Evolutionary conservation across 768 basidiomycete species (phyloP).

Genomic region (Tylopilus sp.): DNA sequence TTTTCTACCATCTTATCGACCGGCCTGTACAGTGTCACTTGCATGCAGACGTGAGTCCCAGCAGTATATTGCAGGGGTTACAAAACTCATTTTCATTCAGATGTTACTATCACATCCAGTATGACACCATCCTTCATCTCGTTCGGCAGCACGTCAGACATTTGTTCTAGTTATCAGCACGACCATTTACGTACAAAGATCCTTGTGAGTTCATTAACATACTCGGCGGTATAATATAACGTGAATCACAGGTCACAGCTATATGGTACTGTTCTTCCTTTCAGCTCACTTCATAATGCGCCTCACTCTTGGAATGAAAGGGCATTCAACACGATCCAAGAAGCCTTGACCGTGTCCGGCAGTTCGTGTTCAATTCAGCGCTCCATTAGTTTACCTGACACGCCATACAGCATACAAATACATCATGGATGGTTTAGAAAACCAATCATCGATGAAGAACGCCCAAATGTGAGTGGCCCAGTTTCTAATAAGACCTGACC

Average conservation of each 20-base stretch:
- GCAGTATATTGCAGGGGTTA: neutral
- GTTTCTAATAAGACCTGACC: neutral
- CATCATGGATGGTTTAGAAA: neutral
- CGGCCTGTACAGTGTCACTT: neutral
- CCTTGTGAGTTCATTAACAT: neutral
- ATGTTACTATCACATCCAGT: neutral
- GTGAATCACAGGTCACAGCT: neutral
- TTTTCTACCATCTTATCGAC: neutral
- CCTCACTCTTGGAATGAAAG: slow-evolving; percentile 4
- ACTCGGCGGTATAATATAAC: neutral
- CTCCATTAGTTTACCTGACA: neutral
- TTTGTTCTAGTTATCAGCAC: neutral
- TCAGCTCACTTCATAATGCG: neutral
- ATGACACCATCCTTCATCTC: neutral
- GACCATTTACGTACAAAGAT: neutral
- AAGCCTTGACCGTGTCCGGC: slow-evolving; percentile 6
- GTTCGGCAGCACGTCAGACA: neutral
- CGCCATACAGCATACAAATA: neutral
- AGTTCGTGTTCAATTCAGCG: neutral
- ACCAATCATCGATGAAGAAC: neutral
- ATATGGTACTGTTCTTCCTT: slow-evolving; percentile 1
- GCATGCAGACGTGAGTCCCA: neutral
- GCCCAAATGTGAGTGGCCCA: neutral
- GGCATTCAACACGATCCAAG: slow-evolving; percentile 11
- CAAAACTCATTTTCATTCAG: neutral